A percentile compares a stretch with the other conserved stretches of the same genome.
These are phyloP conservation scores for Calocybe cyanea DNA, from an alignment of 768 basidiomycete genomes.

Conservation along the genomic window DNA sequence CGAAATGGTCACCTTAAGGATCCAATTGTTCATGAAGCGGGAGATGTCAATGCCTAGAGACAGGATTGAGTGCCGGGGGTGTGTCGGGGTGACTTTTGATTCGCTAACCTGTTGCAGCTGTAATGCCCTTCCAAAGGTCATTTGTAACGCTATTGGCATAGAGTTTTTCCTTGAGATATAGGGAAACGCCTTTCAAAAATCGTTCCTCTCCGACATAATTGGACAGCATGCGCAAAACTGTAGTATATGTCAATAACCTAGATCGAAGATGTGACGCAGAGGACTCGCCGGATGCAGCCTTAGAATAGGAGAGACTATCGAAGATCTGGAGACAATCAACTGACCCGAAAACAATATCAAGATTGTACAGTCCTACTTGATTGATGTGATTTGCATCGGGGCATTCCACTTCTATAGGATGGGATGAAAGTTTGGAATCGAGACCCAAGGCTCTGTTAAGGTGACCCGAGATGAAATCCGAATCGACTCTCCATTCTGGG, in stretches of 20 bases:
- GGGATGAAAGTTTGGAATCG: slow-evolving; percentile 84
- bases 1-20: slow-evolving; percentile 53
- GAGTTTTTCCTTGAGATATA: slow-evolving; percentile 86
- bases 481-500: slow-evolving; percentile 85
- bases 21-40: slow-evolving; percentile 89
- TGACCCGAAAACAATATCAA: background rate
- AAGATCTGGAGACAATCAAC: slow-evolving; percentile 58
- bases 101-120: slow-evolving; percentile 56
- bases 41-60: slow-evolving; percentile 59
- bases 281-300: slow-evolving; percentile 66
- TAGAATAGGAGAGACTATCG: slow-evolving; percentile 83
- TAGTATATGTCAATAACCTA: background rate
- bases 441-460: slow-evolving; percentile 73
- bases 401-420: slow-evolving; percentile 90
- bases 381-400: slow-evolving; percentile 84
- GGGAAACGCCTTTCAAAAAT: slow-evolving; percentile 85
- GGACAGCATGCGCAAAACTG: slow-evolving; percentile 92
- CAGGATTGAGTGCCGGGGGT: background rate
- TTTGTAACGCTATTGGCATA: slow-evolving; percentile 82
- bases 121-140: slow-evolving; percentile 87
- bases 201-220: slow-evolving; percentile 84
- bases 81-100: background rate
- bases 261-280: background rate
- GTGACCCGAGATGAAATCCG: slow-evolving; percentile 76
- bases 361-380: slow-evolving; percentile 38